Evolutionary conservation across 73 alveolate genomes (phyloP).

Genomic region (Paramecium biaurelia): DNA sequence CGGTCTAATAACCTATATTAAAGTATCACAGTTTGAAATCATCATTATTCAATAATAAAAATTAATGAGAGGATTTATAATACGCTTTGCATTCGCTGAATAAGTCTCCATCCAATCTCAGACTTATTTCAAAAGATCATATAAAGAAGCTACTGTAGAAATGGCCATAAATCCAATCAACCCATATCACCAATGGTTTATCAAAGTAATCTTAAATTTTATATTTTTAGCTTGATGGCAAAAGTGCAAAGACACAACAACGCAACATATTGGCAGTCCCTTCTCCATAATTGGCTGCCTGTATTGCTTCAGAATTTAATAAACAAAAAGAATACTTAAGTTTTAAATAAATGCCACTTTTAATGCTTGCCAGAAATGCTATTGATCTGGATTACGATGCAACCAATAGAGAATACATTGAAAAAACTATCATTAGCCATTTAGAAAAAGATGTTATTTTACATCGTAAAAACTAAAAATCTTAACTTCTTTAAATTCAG

Average conservation of each 20-base stretch:
- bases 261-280: neutral
- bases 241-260: neutral
- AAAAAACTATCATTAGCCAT: neutral
- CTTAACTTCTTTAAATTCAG: neutral
- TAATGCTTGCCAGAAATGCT: neutral
- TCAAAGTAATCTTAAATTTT: neutral
- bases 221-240: slow-evolving; percentile 22
- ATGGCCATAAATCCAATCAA: neutral
- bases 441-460: neutral
- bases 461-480: neutral
- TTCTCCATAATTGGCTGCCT: slow-evolving; percentile 4
- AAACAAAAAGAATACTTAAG: neutral
- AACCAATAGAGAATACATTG: neutral
- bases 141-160: neutral
- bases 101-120: neutral
- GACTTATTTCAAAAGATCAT: neutral
- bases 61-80: neutral
- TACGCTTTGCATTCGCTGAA: neutral
- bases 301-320: neutral
- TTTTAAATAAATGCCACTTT: neutral
- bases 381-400: neutral
- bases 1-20: neutral
- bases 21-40: neutral
- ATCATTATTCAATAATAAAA: neutral
- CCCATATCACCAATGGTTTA: slow-evolving; percentile 7